Evolutionary conservation across 2,329 filamentous ascomycete species (phyloP).

Genomic region (Ramularia endophylla): DNA sequence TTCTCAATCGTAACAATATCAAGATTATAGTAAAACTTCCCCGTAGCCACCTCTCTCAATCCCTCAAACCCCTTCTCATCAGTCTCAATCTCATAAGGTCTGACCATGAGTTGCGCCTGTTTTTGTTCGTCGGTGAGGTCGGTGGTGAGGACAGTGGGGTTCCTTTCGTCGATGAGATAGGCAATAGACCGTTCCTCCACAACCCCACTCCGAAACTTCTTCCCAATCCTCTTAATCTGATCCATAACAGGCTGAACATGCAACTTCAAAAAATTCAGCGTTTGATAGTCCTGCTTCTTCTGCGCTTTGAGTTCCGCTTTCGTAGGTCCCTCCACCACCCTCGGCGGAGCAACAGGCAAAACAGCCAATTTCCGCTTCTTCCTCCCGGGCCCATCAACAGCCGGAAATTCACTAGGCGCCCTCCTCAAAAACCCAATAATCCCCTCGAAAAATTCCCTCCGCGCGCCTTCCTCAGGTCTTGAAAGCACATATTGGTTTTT

Average conservation of each 20-base stretch:
- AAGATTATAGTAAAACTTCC: conserved; percentile 91
- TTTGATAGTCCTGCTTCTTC: conserved; percentile 74
- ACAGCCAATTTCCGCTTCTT: conserved; percentile 79
- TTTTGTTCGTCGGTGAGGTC: conserved; percentile 52
- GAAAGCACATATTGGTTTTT: conserved; percentile 68
- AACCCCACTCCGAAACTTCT: conserved; percentile 75
- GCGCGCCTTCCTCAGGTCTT: conserved; percentile 56
- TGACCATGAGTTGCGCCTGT: conserved; percentile 50
- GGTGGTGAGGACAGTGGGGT: conserved; percentile 60
- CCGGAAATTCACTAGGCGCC: conserved; percentile 77
- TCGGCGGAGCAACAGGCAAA: conserved; percentile 63
- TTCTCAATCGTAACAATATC: conserved; percentile 92
- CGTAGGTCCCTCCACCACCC: too few relatives aligned
- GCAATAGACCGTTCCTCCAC: conserved; percentile 68
- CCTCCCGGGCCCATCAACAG: conserved; percentile 73
- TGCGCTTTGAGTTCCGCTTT: conserved; percentile 77
- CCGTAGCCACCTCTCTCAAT: conserved; percentile 65
- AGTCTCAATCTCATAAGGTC: conserved; percentile 72
- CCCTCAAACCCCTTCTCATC: conserved; percentile 76
- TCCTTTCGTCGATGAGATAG: conserved; percentile 78
- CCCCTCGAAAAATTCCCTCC: conserved; percentile 72
- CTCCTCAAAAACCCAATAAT: conserved; percentile 73
- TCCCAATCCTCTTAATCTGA: conserved; percentile 84
- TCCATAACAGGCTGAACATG: conserved; percentile 94
- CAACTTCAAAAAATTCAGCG: conserved; percentile 82